These are phyloP conservation scores for Lodderomyces oxycetoniae DNA, from an alignment of 1,139 yeast species.

Conservation along the genomic window DNA sequence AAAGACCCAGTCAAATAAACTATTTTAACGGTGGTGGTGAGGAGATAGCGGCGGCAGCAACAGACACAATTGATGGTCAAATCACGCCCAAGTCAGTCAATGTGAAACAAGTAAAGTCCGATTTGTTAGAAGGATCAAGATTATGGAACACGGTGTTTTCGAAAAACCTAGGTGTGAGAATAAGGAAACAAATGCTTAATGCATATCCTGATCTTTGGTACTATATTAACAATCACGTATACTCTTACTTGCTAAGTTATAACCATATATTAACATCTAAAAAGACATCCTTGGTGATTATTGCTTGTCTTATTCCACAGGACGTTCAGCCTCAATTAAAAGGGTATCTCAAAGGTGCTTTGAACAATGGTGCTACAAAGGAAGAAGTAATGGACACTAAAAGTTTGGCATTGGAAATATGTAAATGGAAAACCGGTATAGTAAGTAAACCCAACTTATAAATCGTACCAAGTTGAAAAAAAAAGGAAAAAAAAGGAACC, in stretches of 20 bases:
- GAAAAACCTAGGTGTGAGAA: slow-evolving; percentile 60
- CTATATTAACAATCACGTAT: slow-evolving; percentile 69
- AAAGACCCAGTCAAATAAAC: slow-evolving; percentile 19
- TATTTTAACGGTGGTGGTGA: slow-evolving; percentile 15
- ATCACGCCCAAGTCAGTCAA: slow-evolving; percentile 30
- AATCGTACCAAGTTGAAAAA: too few relatives aligned
- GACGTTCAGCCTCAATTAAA: slow-evolving; percentile 90
- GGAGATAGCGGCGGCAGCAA: slow-evolving; percentile 9
- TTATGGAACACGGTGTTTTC: slow-evolving; percentile 76
- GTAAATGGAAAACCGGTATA: slow-evolving; percentile 65
- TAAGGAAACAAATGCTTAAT: slow-evolving; percentile 58
- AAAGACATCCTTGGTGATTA: slow-evolving; percentile 73
- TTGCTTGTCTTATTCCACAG: slow-evolving; percentile 81
- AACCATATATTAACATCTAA: slow-evolving; percentile 56
- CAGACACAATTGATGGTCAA: slow-evolving; percentile 43
- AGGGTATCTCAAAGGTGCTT: slow-evolving; percentile 84
- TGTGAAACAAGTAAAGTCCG: slow-evolving; percentile 23
- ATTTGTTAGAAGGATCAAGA: slow-evolving; percentile 48
- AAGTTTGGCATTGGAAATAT: slow-evolving; percentile 56
- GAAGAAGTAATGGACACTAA: slow-evolving; percentile 62
- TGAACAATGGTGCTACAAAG: slow-evolving; percentile 67
- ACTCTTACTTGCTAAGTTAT: slow-evolving; percentile 70
- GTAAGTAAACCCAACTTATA: slow-evolving; percentile 53
- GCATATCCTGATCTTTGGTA: slow-evolving; percentile 86
- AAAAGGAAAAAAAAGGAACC: too few relatives aligned